Evolutionary conservation across 2,329 filamentous ascomycete species (phyloP).

Genomic region (Cadophora gregata): DNA sequence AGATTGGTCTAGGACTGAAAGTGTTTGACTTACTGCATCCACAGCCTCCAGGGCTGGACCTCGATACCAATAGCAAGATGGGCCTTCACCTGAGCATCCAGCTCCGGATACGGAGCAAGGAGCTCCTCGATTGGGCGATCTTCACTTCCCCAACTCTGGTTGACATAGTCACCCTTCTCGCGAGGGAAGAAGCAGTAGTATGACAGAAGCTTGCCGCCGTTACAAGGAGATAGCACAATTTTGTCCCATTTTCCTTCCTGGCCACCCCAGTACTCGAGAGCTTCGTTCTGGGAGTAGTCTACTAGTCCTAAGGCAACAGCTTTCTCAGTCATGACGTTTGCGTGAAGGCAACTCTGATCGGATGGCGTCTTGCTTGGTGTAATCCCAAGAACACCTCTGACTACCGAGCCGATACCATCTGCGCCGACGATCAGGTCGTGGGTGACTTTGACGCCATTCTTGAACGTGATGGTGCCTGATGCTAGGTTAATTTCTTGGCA

Average conservation of each 20-base stretch:
- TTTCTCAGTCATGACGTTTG: constrained; percentile 43
- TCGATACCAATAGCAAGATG: constrained; percentile 38
- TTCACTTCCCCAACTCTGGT: constrained; percentile 50
- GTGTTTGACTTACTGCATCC: constrained; percentile 55
- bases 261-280: constrained; percentile 46
- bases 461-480: constrained; percentile 51
- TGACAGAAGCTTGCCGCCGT: constrained; percentile 46
- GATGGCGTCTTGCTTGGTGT: constrained; percentile 45
- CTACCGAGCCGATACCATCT: constrained; percentile 67
- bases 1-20: neutral
- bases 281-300: constrained; percentile 36
- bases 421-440: constrained; percentile 52
- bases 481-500: constrained; percentile 57
- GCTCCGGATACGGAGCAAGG: constrained; percentile 64
- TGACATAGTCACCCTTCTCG: constrained; percentile 41
- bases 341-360: constrained; percentile 48
- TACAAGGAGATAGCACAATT: constrained; percentile 49
- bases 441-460: constrained; percentile 40
- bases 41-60: constrained; percentile 51
- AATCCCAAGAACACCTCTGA: constrained; percentile 65
- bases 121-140: constrained; percentile 67
- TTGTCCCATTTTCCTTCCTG: constrained; percentile 46
- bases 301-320: constrained; percentile 35
- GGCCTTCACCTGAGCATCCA: constrained; percentile 54
- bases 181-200: constrained; percentile 50